Percentiles rank a stretch among this genome's conserved stretches.
These are phyloP conservation scores for Scenedesmus sp. DNA, from an alignment of 163 green algal species.

Conservation along the genomic window DNA sequence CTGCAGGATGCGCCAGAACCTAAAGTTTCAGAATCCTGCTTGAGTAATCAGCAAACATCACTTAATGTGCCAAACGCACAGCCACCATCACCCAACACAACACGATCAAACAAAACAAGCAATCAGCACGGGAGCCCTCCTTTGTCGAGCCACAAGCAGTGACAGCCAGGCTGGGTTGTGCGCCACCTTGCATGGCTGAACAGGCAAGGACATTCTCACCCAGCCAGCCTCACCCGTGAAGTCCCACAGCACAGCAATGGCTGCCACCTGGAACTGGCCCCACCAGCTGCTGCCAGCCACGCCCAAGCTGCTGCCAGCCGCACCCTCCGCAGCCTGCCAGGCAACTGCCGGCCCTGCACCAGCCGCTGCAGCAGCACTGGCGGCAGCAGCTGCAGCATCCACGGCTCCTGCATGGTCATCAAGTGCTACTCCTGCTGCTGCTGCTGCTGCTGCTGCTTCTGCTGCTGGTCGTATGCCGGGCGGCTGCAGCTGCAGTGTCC, in stretches of 20 bases:
- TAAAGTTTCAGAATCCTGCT: no score
- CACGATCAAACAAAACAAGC: no score
- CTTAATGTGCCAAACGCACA: no score
- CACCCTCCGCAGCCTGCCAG: constrained; percentile 4
- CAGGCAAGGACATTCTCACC: neutral
- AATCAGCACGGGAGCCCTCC: no score
- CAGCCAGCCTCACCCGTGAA: constrained; percentile 10
- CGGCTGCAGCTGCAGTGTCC: constrained; percentile 18
- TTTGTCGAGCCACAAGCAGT: no score
- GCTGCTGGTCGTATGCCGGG: neutral
- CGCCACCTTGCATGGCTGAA: neutral
- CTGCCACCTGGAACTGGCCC: constrained; percentile 5
- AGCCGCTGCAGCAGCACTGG: neutral
- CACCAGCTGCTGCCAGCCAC: constrained; percentile 12
- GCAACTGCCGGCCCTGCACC: neutral
- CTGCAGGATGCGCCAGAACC: neutral
- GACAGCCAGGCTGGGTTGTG: no score
- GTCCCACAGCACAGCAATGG: constrained; percentile 9
- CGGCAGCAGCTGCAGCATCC: constrained; percentile 3
- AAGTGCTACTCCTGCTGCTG: neutral
- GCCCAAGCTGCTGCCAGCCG: neutral
- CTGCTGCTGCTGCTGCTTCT: neutral
- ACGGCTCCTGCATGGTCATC: neutral
- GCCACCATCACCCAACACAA: no score
- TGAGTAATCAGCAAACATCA: no score